phyloP scores from a whole-genome alignment of 2,329 filamentous ascomycete species.

The Emydomyces testavorans region DNA sequence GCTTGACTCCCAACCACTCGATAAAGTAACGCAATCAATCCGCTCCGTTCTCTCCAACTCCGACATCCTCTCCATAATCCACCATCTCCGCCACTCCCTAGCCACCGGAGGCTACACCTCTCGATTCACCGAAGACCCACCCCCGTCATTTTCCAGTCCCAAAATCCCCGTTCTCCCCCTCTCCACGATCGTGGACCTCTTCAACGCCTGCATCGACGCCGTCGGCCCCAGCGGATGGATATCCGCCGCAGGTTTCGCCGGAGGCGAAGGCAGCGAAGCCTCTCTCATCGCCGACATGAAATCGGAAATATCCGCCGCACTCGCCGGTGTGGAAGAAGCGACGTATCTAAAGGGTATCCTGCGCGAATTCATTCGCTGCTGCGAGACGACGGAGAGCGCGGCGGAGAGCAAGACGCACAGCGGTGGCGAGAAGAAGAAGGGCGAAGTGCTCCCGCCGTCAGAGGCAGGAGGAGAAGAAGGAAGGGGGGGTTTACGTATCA shows the following conservation, averaged over 20 bases:
- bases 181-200: constrained; percentile 30
- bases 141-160: constrained; percentile 27
- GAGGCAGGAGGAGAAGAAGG: constrained; percentile 10
- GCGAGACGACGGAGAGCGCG: constrained; percentile 18
- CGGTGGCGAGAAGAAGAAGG: not conserved
- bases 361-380: constrained; percentile 36
- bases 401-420: not conserved
- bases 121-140: constrained; percentile 32
- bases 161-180: constrained; percentile 31
- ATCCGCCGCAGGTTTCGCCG: constrained; percentile 27
- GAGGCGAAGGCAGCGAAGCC: constrained; percentile 29
- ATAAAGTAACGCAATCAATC: constrained; percentile 25
- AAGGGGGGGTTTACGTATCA: constrained; percentile 20
- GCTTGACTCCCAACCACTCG: constrained; percentile 27
- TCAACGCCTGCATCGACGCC: constrained; percentile 38
- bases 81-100: constrained; percentile 35
- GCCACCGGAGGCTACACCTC: constrained; percentile 34
- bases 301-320: constrained; percentile 38
- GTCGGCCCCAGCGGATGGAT: constrained; percentile 40
- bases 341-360: constrained; percentile 38
- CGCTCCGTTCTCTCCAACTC: constrained; percentile 31
- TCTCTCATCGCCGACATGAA: constrained; percentile 39
- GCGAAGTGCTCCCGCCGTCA: constrained; percentile 9
- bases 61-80: constrained; percentile 31
- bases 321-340: constrained; percentile 39